Conservation (phyloP, 257 asterid genomes). For the Schizonepeta tenuifolia region DNA sequence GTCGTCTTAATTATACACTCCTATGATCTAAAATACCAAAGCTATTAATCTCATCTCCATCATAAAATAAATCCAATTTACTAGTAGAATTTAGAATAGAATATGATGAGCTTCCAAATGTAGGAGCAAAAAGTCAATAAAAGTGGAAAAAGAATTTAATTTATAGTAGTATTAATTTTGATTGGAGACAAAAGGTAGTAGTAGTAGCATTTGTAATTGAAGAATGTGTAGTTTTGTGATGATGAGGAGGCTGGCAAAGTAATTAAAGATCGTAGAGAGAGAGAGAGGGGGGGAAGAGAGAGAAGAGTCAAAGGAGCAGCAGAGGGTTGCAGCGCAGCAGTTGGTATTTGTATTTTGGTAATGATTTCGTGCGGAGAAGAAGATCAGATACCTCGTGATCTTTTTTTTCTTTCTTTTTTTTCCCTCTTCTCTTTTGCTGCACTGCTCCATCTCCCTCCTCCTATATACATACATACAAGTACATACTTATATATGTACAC, state of each 20-base stretch:
- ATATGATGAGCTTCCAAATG: no score
- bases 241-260: conserved; percentile 18
- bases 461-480: background rate
- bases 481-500: no score
- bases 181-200: no score
- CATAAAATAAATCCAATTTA: no score
- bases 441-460: background rate
- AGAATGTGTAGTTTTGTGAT: conserved; percentile 23
- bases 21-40: no score
- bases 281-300: conserved; percentile 20
- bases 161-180: no score
- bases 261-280: conserved; percentile 23
- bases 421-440: background rate
- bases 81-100: no score
- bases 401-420: background rate
- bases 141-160: no score
- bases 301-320: conserved; percentile 33
- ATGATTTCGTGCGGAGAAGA: conserved; percentile 40
- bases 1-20: no score
- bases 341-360: conserved; percentile 43
- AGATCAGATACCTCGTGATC: conserved; percentile 39
- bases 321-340: conserved; percentile 41
- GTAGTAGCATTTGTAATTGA: background rate
- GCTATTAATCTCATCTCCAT: no score
- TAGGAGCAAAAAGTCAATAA: no score